Evolutionary conservation across 805 yeast species (phyloP), one percentile per base, ranked within the genome.

Genomic region (Kluyveromyces wickerhamii): DNA sequence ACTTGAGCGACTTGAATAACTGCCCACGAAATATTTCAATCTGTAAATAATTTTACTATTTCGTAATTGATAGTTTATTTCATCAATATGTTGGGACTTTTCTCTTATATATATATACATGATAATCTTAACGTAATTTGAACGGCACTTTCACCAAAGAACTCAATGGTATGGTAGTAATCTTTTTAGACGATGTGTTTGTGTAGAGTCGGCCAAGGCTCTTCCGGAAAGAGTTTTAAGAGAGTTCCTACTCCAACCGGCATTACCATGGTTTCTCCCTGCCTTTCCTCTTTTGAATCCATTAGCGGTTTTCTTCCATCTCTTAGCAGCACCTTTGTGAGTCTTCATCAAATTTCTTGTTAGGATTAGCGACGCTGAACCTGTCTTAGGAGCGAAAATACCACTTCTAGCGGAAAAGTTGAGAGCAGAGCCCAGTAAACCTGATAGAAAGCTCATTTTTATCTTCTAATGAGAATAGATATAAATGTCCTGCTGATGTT

Each of bases 191-290:
- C 75, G 79, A 49, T 72, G 73, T 32, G 72, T 63, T 51, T 80
- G 86, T 16, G 67, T 62, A 16, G 66, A 63, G 29, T 72, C 67
- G 25, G 77, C 84, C 46, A 61, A 54, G 6, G 68, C 73, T 45
- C 69, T 79, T 20, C 75, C 80, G 44, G 76, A 72, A 59, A 80
- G 66, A 48, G 69, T 69, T 40, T 73, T 65, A 50, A 81, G 60
- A 17, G 72, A 66, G 34, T 77, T 68, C 26, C 72, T 63, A 21
- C 87, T 71, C 80, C 92, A 88, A 15, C 95, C 88, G 2, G 87
- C 84, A 52, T 88, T 88, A 33, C 96, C 96, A 57, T 88, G 96
- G 45, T 83, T 81, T 64, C 95, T 74, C 8, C 95, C 94, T 14
- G 94, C 81, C 48, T 77, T 74, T 42, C 71, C 88, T 53, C 85